These are phyloP conservation scores for Sugiyamaella neomexicana DNA, from an alignment of 1,139 yeast species.

Conservation along the genomic window DNA sequence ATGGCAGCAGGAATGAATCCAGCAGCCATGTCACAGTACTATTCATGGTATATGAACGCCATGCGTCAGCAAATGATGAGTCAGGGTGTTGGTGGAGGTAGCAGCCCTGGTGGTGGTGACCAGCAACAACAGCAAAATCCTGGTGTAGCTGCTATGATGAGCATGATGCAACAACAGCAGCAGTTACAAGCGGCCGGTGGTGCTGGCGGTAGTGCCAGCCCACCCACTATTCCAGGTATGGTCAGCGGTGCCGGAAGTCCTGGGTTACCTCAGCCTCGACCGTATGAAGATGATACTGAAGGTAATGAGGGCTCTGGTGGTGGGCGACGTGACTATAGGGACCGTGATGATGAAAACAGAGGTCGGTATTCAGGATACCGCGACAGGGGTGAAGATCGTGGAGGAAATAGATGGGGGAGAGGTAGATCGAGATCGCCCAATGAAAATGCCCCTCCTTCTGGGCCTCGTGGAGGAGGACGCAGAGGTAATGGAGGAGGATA, in stretches of 20 bases:
- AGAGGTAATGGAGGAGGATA: conserved; percentile 26
- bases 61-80: conserved; percentile 44
- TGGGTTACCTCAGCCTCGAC: conserved; percentile 8
- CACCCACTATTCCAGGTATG: conserved; percentile 20
- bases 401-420: conserved; percentile 10
- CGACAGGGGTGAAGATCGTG: conserved; percentile 26
- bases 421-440: conserved; percentile 9
- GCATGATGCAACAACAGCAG: conserved; percentile 19
- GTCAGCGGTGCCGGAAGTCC: conserved; percentile 16
- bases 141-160: conserved; percentile 16
- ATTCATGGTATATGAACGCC: conserved; percentile 65
- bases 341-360: conserved; percentile 25
- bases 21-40: conserved; percentile 84
- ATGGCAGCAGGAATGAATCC: conserved; percentile 63
- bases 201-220: conserved; percentile 22
- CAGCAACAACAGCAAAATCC: conserved; percentile 14
- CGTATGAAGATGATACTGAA: conserved; percentile 20
- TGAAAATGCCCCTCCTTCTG: conserved; percentile 8
- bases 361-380: conserved; percentile 31
- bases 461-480: conserved; percentile 16
- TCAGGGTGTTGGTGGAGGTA: conserved; percentile 19
- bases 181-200: conserved; percentile 8
- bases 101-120: conserved; percentile 28
- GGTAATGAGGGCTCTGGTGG: conserved; percentile 23
- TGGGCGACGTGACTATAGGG: conserved; percentile 21